phyloP scores from a whole-genome alignment of 805 yeast genomes.

The Babjeviella inositovora region DNA sequence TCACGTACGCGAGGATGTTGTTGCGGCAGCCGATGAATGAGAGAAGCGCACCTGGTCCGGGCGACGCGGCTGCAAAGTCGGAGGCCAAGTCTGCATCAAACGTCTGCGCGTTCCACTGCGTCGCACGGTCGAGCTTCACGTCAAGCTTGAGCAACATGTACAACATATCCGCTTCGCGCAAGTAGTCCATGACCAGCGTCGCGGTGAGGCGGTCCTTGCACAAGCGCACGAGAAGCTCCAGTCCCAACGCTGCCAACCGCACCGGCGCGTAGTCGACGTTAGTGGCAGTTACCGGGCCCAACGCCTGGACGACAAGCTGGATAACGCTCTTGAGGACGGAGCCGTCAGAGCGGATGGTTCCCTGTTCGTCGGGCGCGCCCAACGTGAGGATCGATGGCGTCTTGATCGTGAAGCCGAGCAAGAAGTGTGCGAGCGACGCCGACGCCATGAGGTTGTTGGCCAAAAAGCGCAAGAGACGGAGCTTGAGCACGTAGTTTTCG shows the following conservation, averaged over 20 bases:
- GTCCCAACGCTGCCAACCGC: slow-evolving; percentile 35
- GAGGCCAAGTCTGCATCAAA: slow-evolving; percentile 28
- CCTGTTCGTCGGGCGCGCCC: slow-evolving; percentile 22
- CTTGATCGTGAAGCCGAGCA: slow-evolving; percentile 55
- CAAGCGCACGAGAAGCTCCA: slow-evolving; percentile 49
- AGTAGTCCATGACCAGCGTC: slow-evolving; percentile 24
- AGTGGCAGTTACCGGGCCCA: slow-evolving; percentile 19
- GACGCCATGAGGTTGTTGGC: slow-evolving; percentile 24
- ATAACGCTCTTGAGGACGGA: slow-evolving; percentile 44
- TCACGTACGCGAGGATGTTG: slow-evolving; percentile 43
- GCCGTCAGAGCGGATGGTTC: slow-evolving; percentile 34
- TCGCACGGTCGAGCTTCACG: slow-evolving; percentile 33
- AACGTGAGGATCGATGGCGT: slow-evolving; percentile 34
- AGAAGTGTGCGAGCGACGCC: slow-evolving; percentile 49
- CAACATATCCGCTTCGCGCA: slow-evolving; percentile 37
- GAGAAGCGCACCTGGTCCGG: slow-evolving; percentile 34
- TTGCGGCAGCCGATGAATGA: slow-evolving; percentile 49
- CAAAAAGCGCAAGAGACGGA: slow-evolving; percentile 43
- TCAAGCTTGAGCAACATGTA: slow-evolving; percentile 31
- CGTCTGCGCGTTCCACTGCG: slow-evolving; percentile 35
- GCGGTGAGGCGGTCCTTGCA: slow-evolving; percentile 43
- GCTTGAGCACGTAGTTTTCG: slow-evolving; percentile 29
- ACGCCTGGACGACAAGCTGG: slow-evolving; percentile 26
- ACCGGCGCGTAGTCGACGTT: slow-evolving; percentile 37
- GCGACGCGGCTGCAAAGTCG: slow-evolving; percentile 12